Evolutionary conservation across 306 rosid species (phyloP), one percentile per base, ranked within the genome.

Genomic region (Phaseolus lunatus): DNA sequence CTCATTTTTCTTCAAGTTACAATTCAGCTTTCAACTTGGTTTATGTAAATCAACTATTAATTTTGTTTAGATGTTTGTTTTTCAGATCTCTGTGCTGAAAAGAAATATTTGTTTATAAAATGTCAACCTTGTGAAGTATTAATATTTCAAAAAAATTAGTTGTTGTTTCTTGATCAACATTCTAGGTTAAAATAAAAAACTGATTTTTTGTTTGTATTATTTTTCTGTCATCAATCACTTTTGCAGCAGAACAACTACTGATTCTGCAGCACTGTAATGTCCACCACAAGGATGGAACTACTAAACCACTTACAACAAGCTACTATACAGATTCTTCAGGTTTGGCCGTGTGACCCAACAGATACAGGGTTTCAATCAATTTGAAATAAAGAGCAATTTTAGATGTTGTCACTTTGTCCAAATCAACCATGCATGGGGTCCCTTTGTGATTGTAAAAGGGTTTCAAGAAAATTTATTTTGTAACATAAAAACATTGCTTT

Each of bases 261-360:
- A 19, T 69, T 37, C 31, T 77, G 54, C 77, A 71, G 67, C 65
- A 59, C 70, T 67, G 81, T 35, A 73, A 64, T 71, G 82, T 64
- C 74, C n/a, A 49, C 39, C 16, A 49, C 27, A 41, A 23, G 41
- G 72, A 79, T 58, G 74, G 47, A 74, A 68, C 74, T 26, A 52
- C 73, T 20, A 68, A 68, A 31, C 66, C 59, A 62, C 81, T 76
- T 53, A 45, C 59, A 31, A 41, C 11, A 62, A 33, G 47, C 39
- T 35, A 71, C 67, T 41, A 70, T 68, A 24, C 78, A 67, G 49
- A 77, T 66, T 63, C 26, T 78, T 64, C 41, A 24, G 59, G 31
- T 62, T 37, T 77, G 76, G 67, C 24, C 29, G 75, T 71, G 85
- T 63, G 64, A 76, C 75, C 65, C 71, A 82, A 48, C 45, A 43